These are phyloP conservation scores for Podosphaera xanthii DNA, from an alignment of 2,329 filamentous ascomycete species.

Conservation along the genomic window DNA sequence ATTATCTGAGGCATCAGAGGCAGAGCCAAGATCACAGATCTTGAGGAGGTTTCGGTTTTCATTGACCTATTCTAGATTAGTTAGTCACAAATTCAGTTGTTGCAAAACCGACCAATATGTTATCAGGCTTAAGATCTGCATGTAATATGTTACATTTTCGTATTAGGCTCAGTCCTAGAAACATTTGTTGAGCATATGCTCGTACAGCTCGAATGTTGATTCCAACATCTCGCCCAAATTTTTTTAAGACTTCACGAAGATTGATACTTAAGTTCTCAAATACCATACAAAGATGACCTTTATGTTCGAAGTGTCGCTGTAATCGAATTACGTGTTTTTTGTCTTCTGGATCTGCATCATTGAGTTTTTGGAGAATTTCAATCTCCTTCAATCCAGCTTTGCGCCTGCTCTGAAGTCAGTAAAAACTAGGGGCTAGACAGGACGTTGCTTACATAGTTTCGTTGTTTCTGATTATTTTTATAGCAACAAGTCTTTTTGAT, in stretches of 20 bases:
- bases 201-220: slow-evolving; percentile 75
- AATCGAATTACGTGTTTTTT: slow-evolving; percentile 83
- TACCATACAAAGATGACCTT: slow-evolving; percentile 83
- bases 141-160: slow-evolving; percentile 86
- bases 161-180: slow-evolving; percentile 68
- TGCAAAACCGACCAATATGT: slow-evolving; percentile 38
- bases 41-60: slow-evolving; percentile 69
- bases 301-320: slow-evolving; percentile 75
- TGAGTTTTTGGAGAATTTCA: slow-evolving; percentile 72
- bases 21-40: slow-evolving; percentile 92
- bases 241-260: slow-evolving; percentile 78
- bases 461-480: slow-evolving; percentile 97
- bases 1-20: slow-evolving; percentile 72
- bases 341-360: slow-evolving; percentile 63
- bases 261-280: slow-evolving; percentile 94
- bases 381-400: slow-evolving; percentile 92
- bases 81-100: background rate
- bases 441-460: slow-evolving; percentile 42
- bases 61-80: slow-evolving; percentile 31
- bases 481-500: slow-evolving; percentile 57
- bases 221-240: slow-evolving; percentile 83
- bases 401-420: slow-evolving; percentile 21
- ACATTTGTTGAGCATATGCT: slow-evolving; percentile 83
- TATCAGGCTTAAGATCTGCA: slow-evolving; percentile 93
- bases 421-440: background rate